phyloP scores from a whole-genome alignment of 345 rosid genomes.

The Salix dunnii region DNA sequence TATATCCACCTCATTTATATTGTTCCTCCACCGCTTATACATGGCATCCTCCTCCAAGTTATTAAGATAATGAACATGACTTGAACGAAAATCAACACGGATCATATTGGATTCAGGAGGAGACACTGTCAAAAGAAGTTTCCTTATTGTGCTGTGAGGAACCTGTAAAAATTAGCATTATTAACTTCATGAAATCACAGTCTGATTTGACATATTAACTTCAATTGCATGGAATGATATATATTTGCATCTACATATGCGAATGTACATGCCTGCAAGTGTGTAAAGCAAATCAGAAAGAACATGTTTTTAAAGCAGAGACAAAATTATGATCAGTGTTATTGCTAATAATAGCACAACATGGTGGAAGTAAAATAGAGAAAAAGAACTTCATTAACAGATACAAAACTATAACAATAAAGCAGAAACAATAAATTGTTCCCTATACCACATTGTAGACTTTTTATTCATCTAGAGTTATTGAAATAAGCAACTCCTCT shows the following conservation, averaged over 20 bases:
- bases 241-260: not conserved
- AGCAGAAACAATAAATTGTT: no score
- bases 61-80: conserved; percentile 86
- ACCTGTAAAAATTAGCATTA: conserved; percentile 39
- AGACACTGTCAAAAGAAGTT: conserved; percentile 61
- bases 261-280: no score
- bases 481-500: no score
- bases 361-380: no score
- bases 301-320: no score
- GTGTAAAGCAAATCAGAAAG: no score
- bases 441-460: no score
- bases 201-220: not conserved
- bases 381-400: no score
- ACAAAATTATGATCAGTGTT: no score
- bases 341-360: no score
- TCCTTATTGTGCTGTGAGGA: conserved; percentile 55
- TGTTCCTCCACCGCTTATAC: conserved; percentile 93
- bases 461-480: no score
- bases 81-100: conserved; percentile 87
- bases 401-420: no score
- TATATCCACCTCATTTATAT: conserved; percentile 69
- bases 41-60: conserved; percentile 96
- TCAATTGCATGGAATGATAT: conserved; percentile 1
- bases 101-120: conserved; percentile 69
- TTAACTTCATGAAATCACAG: conserved; percentile 8